A percentile compares a stretch with the other conserved stretches of the same genome.
These are phyloP conservation scores for Aspergillus costaricaensis DNA, from an alignment of 2,329 filamentous ascomycete species.

Conservation along the genomic window DNA sequence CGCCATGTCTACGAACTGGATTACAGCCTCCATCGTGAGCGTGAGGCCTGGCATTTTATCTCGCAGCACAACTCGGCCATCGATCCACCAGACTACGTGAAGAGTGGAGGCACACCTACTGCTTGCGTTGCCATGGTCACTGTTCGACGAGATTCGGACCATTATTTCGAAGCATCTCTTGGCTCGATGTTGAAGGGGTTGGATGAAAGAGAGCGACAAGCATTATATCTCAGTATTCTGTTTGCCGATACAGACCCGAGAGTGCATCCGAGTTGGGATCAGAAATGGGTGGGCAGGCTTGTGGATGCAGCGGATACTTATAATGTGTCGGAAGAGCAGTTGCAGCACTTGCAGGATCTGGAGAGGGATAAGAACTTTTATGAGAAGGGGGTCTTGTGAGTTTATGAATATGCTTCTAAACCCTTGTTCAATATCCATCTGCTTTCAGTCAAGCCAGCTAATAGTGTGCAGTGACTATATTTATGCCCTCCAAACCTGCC, in stretches of 20 bases:
- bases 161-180: constrained; percentile 31
- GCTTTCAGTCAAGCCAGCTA: background rate
- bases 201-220: constrained; percentile 23
- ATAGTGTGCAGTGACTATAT: constrained; percentile 31
- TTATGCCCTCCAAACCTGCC: constrained; percentile 32
- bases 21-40: constrained; percentile 31
- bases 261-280: constrained; percentile 28
- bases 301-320: constrained; percentile 21
- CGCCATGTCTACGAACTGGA: constrained; percentile 27
- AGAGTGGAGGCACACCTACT: constrained; percentile 12
- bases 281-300: constrained; percentile 26
- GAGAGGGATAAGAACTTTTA: constrained; percentile 30
- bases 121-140: constrained; percentile 29
- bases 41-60: constrained; percentile 24
- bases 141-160: constrained; percentile 23
- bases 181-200: constrained; percentile 29
- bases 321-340: constrained; percentile 21
- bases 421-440: background rate
- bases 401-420: background rate
- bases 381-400: constrained; percentile 37
- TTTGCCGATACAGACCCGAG: constrained; percentile 29
- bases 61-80: constrained; percentile 20
- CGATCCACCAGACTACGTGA: constrained; percentile 9
- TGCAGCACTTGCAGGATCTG: constrained; percentile 25
- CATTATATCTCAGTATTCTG: constrained; percentile 23